Evolutionary conservation across 768 basidiomycete species (phyloP), one percentile per base, ranked within the genome.

Genomic region (Mycena kentingensis): DNA sequence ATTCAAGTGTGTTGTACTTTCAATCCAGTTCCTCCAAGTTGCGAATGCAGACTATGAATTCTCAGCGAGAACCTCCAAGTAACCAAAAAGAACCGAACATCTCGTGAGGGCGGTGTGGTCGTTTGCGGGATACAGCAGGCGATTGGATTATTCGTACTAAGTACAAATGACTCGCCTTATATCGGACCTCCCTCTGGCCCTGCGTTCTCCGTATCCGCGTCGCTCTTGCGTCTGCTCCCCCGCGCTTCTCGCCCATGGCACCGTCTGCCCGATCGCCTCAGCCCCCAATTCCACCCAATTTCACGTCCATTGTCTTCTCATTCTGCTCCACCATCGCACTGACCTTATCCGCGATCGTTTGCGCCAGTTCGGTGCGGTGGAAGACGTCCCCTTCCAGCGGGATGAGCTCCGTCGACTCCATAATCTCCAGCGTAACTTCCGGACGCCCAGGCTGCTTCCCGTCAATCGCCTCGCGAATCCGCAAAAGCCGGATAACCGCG

Each of bases 321-420:
- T 93, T 96, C 61, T 90, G 88, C 64, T 98, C 94, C 5, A 94
- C 85, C 82, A 98, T 78, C 18, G 80, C 77, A 22, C 80, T 84
- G 18, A 95, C 80, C 70, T 92, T 91, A 62, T 98, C 95, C 5
- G 96, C 88, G 36, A 99, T 80, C 34, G 83, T 81, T 63, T 89
- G 88, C 2, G 92, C 87, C 18, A 98, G 77, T 67, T 93, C n/a
- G n/a, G n/a, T n/a, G n/a, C n/a, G n/a, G n/a, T n/a, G n/a, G n/a
- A n/a, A n/a, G n/a, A 94, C 82, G 58, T 98, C 95, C 1, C 85
- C 86, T 50, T 87, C 83, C 52, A 98, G 76, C 13, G 96, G 97
- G 54, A 98, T 81, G 50, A 99, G 78, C 58, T 88, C 83, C 19
- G 88, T 91, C 19, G 85, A 85, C 68, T 95, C 90, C 75, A 98